Evolutionary conservation across 2,329 filamentous ascomycete species (phyloP).

Genomic region (Dothideomycetes sp.): DNA sequence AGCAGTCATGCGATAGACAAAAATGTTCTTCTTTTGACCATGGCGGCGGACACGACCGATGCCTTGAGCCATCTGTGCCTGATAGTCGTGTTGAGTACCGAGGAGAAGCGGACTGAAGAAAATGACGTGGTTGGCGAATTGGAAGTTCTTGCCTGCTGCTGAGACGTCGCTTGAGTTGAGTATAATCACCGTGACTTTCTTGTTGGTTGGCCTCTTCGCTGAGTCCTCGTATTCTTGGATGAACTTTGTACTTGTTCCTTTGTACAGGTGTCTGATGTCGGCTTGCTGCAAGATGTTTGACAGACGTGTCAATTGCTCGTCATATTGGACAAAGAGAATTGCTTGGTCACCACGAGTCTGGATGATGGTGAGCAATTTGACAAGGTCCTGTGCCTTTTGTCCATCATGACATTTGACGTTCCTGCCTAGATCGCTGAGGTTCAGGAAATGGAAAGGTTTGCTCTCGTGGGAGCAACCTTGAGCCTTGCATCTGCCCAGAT

Average conservation of each 20-base stretch:
- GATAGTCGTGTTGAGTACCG: constrained; percentile 44
- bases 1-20: constrained; percentile 66
- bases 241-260: not conserved
- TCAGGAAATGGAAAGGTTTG: constrained; percentile 33
- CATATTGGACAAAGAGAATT: constrained; percentile 48
- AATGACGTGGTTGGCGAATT: constrained; percentile 55
- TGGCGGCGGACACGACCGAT: constrained; percentile 52
- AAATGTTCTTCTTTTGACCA: constrained; percentile 48
- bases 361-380: constrained; percentile 36
- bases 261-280: not conserved
- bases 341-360: constrained; percentile 37
- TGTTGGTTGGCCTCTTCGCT: constrained; percentile 18
- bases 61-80: constrained; percentile 52
- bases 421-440: constrained; percentile 28
- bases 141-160: constrained; percentile 52
- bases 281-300: constrained; percentile 26
- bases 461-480: constrained; percentile 33
- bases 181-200: constrained; percentile 41
- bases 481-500: constrained; percentile 32
- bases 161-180: constrained; percentile 48
- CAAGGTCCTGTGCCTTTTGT: constrained; percentile 40
- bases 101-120: constrained; percentile 50
- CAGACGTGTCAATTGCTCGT: constrained; percentile 34
- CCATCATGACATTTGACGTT: constrained; percentile 27
- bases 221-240: too few species aligned